These are phyloP conservation scores for Spiromastix sp. DNA, from an alignment of 2,329 filamentous ascomycete species.

Conservation along the genomic window DNA sequence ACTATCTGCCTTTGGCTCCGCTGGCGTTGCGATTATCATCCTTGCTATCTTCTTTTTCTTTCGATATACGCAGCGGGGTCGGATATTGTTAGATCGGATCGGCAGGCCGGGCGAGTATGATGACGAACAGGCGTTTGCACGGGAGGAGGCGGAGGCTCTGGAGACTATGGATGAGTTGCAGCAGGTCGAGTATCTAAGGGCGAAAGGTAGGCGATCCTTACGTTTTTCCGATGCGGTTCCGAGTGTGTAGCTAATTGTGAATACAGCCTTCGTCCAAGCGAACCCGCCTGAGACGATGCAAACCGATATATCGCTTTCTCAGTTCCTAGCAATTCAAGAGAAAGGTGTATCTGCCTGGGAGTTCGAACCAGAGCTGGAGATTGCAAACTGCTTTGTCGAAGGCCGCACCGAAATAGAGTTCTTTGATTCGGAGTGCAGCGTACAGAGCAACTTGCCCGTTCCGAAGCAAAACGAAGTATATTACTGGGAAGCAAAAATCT, in stretches of 20 bases:
- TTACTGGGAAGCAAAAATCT: slow-evolving; percentile 98
- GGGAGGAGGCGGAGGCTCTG: slow-evolving; percentile 89
- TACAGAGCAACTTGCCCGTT: slow-evolving; percentile 91
- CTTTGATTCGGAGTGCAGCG: slow-evolving; percentile 94
- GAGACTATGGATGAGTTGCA: slow-evolving; percentile 93
- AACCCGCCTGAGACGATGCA: slow-evolving; percentile 92
- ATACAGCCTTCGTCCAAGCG: slow-evolving; percentile 81
- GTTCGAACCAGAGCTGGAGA: slow-evolving; percentile 97
- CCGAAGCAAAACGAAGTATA: slow-evolving; percentile 99
- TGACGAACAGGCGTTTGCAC: slow-evolving; percentile 87
- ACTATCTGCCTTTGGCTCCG: slow-evolving; percentile 86
- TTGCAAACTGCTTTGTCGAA: slow-evolving; percentile 98
- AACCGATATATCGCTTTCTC: slow-evolving; percentile 93
- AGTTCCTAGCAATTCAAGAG: slow-evolving; percentile 96
- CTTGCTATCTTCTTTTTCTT: slow-evolving; percentile 86
- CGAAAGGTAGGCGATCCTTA: slow-evolving; percentile 62
- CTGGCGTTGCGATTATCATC: slow-evolving; percentile 69
- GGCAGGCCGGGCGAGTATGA: slow-evolving; percentile 93
- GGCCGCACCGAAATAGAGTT: slow-evolving; percentile 95
- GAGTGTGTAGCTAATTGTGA: slow-evolving; percentile 12
- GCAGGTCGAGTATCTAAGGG: slow-evolving; percentile 79
- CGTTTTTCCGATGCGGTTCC: too few species aligned
- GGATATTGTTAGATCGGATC: slow-evolving; percentile 88
- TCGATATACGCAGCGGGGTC: slow-evolving; percentile 74
- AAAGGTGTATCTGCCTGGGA: slow-evolving; percentile 99